A percentile compares a stretch with the other conserved stretches of the same genome.
Conservation (phyloP, 1,284 basidiomycete species). For the Microstroma glucosiphilum region DNA sequence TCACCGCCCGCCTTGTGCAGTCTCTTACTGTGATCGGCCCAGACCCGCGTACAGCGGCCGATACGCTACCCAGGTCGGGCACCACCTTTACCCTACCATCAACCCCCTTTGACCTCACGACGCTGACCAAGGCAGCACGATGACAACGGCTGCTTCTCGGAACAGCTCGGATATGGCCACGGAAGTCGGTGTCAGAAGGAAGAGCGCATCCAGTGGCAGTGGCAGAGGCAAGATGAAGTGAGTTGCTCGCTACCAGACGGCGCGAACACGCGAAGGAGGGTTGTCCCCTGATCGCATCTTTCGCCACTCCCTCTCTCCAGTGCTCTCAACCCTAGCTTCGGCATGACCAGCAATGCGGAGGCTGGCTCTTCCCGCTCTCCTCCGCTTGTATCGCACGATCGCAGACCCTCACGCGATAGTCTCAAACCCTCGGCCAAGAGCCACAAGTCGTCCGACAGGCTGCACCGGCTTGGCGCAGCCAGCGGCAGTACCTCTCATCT, state of each 20-base stretch:
- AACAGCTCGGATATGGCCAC: background rate
- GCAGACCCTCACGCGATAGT: background rate
- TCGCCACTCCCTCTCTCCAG: background rate
- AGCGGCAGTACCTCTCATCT: constrained; percentile 27
- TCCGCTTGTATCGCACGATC: background rate
- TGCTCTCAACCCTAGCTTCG: background rate
- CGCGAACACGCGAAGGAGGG: background rate
- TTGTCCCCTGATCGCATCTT: background rate
- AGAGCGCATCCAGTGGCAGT: background rate
- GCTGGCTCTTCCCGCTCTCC: constrained; percentile 3
- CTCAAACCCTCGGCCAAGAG: constrained; percentile 11
- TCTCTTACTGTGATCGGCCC: background rate
- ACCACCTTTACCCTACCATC: background rate
- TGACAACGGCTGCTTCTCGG: background rate
- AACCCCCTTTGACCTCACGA: background rate
- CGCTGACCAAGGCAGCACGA: background rate
- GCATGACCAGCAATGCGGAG: constrained; percentile 4
- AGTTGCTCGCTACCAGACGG: background rate
- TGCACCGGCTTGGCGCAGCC: constrained; percentile 21
- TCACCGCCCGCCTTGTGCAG: background rate
- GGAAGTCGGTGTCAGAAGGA: background rate
- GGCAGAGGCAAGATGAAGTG: background rate
- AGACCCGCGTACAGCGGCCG: background rate
- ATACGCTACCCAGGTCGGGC: background rate
- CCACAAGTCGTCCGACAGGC: constrained; percentile 35